Evolutionary conservation across 176 grass and related monocot genomes (phyloP), one percentile per base, ranked within the genome.

Genomic region (Phoenix roebelenii): DNA sequence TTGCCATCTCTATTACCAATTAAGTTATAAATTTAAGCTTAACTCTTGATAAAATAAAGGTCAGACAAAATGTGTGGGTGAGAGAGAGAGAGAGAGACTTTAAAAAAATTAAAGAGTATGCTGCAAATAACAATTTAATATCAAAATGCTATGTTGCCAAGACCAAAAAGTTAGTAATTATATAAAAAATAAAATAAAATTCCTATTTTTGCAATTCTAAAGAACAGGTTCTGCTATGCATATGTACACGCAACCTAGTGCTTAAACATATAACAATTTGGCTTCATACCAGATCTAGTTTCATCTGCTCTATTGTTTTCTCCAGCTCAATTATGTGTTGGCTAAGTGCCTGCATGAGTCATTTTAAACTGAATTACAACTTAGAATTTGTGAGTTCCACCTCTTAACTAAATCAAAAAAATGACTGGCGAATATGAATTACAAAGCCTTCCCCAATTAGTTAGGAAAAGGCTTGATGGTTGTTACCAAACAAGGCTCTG

Each of bases 261-360:
- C 14, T 64, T 35, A 73, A 62, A 52, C 1, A 55, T 22, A 71
- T 57, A 55, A 69, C 12, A 74, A 78, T 57, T 57, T 66, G 19
- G 59, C 26, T 51, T 70, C 68, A 76, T 88, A 97, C 93, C 93
- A 97, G 61, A 55, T 88, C 93, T 23, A 69, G 65, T 71, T 91
- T 91, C 87, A 85, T 85, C 62, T 85, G 70, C 57, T 62, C 79
- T 50, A 97, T 97, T 48, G 79, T 85, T 16, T 16, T 63, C 75
- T 97, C 81, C 50, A 97, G 59, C 68, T 85, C 68, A 49, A 64
- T 72, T 85, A 97, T 88, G 75, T 97, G 92, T 76, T 97, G 80
- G 51, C 92, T 85, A 35, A 97, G 92, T 50, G 92, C 92, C 92
- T 97, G 83, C 72, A 71, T 55, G 25, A 53, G 58, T 49, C 6